Evolutionary conservation across 129 eudicot genomes (phyloP), one percentile per base, ranked within the genome.

Genomic region (Tanacetum coccineum): DNA sequence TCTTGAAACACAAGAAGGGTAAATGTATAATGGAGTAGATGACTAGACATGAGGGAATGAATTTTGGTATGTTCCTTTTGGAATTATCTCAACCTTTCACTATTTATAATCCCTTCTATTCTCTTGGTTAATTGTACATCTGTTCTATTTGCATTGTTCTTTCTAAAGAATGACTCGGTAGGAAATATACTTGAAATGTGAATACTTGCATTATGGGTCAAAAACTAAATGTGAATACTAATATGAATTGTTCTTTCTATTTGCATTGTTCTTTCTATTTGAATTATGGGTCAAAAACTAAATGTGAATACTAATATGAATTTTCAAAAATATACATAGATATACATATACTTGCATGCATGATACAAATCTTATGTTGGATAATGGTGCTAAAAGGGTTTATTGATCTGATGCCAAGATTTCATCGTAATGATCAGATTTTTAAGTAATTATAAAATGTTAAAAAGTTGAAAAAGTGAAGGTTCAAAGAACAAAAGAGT

Each of bases 51-150:
- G 45, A 48, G 59, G 42, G 67, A 66, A 75, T 59, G 59, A 64
- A 51, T 68, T 36, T 76, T 76, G 80, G 75, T 49, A 47, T 76
- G 75, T 53, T 54, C 26, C 80, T 61, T 76, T 76, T 76, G 80
- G 80, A 69, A 42, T 28, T 55, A 64, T 73, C 59, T 54, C n/a
- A 57, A 26, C 47, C 55, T 62, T 68, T 18, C 28, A 66, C 62
- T 25, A 48, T 26, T 48, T 59, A 17, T 67, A 70, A 50, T 60
- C 70, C 75, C 80, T 76, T 76, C 76, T 70, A 76, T 76, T 76
- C 80, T 70, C 71, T 52, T 52, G 75, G 70, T 69, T 30, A 56
- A 19, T 30, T 70, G 13, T 64, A 64, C 77, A 63, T 60, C 15
- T 59, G 59, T 70, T 70, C 61, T 46, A 25, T 47, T 44, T 62